Base-by-base conservation (phyloP, 495 filamentous ascomycete species). In the Alectoria sarmentosa region DNA sequence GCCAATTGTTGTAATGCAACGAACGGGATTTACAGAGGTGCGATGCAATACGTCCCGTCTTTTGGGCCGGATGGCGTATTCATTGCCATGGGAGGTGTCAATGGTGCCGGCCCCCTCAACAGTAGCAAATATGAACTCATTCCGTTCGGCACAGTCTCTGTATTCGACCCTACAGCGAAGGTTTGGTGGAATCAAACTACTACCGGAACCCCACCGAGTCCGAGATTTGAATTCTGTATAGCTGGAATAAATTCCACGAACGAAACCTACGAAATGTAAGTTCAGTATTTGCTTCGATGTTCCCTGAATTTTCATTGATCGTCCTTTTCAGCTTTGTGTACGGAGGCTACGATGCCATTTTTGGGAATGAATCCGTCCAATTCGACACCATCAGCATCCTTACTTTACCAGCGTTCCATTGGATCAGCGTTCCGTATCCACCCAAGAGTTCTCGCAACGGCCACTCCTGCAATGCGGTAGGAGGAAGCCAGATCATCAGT, bases 341-440 rank as follows among this genome's bases (percentile, higher is more conserved):
- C 23, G 67, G 49, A 10, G 64, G 67, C 11, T 52, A 10, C 7
- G 28, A 42, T 46, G 54, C 34, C 2, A 28, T 36, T 17, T 10
- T 62, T 10, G 55, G 46, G n/a, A n/a, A 34, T 9, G 14, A 10
- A 11, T 0, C 59, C 19, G 21, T 63, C 19, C 48, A 54, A 3
- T 62, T 44, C 19, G 65, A 67, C 26, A 58, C 65, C 7, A 57
- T 70, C 28, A 66, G 23, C 17, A 67, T 82, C n/a, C 71, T 80
- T n/a, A 76, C 74, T 48, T 62, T 80, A 5, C 79, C 78, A 3
- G 78, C 76, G 15, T 81, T 81, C 38, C 65, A 72, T 34, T 80
- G 79, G 72, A 72, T 75, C 41, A 67, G 68, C 46, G 68, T 71
- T 4, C 48, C 70, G 14, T 65, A 66, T 28, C 19, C 11, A 19